A percentile compares a stretch with the other conserved stretches of the same genome.
Evolutionary conservation across 78 protist species (phyloP).

Genomic region (Anaeramoeba flamelloides): DNA sequence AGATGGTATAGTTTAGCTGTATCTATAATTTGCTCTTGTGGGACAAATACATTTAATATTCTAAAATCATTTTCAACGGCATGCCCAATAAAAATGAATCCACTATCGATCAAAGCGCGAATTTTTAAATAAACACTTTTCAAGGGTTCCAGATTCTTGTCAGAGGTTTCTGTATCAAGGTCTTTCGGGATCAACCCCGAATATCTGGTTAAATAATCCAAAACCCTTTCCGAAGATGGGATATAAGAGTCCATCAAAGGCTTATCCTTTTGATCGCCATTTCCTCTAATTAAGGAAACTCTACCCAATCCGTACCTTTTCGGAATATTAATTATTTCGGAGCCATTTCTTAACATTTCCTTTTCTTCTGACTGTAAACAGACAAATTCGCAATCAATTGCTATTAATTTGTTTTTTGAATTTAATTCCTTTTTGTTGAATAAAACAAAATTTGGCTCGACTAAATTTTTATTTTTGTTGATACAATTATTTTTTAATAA

Average conservation of each 20-base stretch:
- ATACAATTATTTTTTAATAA: too few species aligned
- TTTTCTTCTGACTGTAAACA: constrained; percentile 22
- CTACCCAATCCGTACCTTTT: constrained; percentile 46
- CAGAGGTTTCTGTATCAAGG: constrained; percentile 40
- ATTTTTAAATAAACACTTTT: constrained; percentile 41
- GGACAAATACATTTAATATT: constrained; percentile 48
- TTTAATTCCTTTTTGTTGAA: too few species aligned
- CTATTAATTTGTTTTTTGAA: too few species aligned
- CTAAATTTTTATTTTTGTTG: too few species aligned
- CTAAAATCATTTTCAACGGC: constrained; percentile 62
- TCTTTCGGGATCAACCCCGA: constrained; percentile 69
- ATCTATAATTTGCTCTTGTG: constrained; percentile 59
- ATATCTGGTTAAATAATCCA: constrained; percentile 63
- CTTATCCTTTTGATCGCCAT: constrained; percentile 32
- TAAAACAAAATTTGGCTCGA: too few species aligned
- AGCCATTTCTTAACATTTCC: constrained; percentile 34
- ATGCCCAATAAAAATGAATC: constrained; percentile 62
- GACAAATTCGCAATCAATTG: background rate
- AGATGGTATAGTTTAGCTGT: constrained; percentile 59
- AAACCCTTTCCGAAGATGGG: constrained; percentile 36
- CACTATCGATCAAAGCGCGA: constrained; percentile 44
- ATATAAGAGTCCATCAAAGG: constrained; percentile 54
- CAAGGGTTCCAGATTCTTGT: constrained; percentile 33
- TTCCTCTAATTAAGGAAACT: constrained; percentile 31
- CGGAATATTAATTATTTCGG: constrained; percentile 35